Base-by-base conservation (phyloP, 371 early-diverging fungal species). In the Haplosporangium sp. region DNA sequence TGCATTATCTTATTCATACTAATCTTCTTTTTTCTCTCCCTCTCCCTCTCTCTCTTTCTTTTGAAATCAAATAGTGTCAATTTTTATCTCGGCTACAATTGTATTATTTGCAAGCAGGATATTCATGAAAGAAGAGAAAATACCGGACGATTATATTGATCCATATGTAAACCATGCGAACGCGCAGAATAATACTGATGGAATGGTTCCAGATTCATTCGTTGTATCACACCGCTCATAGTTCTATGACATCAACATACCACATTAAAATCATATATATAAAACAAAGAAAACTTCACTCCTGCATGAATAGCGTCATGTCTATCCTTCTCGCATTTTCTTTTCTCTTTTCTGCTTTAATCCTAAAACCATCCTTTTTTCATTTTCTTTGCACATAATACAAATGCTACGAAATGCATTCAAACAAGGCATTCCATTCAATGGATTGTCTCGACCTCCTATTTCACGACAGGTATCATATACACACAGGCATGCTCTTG, bases 111-210 rank as follows among this genome's bases (percentile, higher is more conserved):
- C 76, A 45, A 81, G 75, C 69, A 74, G 82, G 76, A 71, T 81
- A 64, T 42, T 72, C 4, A 74, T 74, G 64, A 70, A 79, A 59
- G 72, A 65, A 4, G 77, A 74, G 20, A 75, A 75, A 60, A 57
- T 69, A 20, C 67, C 82, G 4, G 82, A 71, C 20, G 75, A 81
- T 60, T 81, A 81, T 65, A 74, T 81, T n/a, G 82, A 81, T 47
- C 82, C 82, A 8, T 81, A 81, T 52, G 63, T 81, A 39, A 74
- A 74, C 72, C 82, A 81, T 60, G 66, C 82, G 17, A 81, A 81
- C 39, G 71, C 82, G 0, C 75, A 71, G 40, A 64, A 65, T 60
- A 69, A 61, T 34, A 57, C 3, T 15, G 82, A 81, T 56, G 82
- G 82, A 37, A 65, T 75, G 72, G 72, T 75, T 7, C 82, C 82